Evolutionary conservation across 805 yeast genomes (phyloP).

Genomic region (Metschnikowia amazonensis): DNA sequence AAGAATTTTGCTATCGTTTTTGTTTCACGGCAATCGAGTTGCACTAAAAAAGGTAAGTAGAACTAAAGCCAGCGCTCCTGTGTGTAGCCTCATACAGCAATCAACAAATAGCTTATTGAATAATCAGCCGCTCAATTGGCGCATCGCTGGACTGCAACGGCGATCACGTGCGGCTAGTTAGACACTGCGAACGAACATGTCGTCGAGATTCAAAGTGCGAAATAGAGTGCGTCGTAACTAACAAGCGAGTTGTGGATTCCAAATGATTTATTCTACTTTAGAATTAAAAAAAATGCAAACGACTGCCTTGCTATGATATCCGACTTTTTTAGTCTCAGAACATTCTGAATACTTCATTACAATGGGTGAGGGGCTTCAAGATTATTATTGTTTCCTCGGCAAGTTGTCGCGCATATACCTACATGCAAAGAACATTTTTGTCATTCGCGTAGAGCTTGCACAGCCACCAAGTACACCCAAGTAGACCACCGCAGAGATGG

Average conservation of each 20-base stretch:
- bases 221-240: background rate
- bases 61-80: background rate
- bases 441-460: background rate
- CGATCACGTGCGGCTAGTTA: background rate
- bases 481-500: background rate
- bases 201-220: background rate
- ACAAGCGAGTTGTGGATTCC: background rate
- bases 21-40: background rate
- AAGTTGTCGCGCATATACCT: background rate
- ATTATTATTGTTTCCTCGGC: background rate
- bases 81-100: background rate
- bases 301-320: too few species aligned
- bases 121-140: slow-evolving; percentile 2
- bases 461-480: background rate
- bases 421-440: slow-evolving; percentile 1
- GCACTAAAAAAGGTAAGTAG: background rate
- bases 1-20: background rate
- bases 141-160: background rate
- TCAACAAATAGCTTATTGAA: background rate
- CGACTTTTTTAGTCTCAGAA: background rate
- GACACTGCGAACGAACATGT: background rate
- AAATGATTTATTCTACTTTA: too few species aligned
- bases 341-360: background rate
- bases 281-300: too few species aligned
- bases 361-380: background rate